Percentiles rank a stretch among this genome's conserved stretches.
Evolutionary conservation across 805 yeast genomes (phyloP).

Genomic region (Lipomyces anomalus): DNA sequence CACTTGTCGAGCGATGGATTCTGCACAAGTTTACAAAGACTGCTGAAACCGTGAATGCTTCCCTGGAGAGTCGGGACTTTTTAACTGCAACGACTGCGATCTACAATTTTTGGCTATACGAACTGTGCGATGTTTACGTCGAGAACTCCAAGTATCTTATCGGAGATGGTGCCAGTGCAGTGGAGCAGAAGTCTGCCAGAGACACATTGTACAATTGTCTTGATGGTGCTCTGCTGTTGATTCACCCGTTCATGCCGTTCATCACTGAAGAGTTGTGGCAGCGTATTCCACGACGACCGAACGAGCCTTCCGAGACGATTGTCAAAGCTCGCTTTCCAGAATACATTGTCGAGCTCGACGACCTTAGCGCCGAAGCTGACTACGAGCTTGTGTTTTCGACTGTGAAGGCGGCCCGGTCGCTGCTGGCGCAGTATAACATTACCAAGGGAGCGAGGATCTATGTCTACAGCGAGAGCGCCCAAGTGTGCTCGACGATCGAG

Average conservation of each 20-base stretch:
- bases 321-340: slow-evolving; percentile 76
- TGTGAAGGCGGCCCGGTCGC: slow-evolving; percentile 86
- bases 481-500: slow-evolving; percentile 47
- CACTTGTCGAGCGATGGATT: slow-evolving; percentile 95
- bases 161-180: slow-evolving; percentile 73
- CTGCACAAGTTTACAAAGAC: slow-evolving; percentile 75
- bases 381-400: slow-evolving; percentile 81
- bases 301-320: slow-evolving; percentile 66
- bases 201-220: slow-evolving; percentile 90
- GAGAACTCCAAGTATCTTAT: slow-evolving; percentile 93
- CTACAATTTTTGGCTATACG: slow-evolving; percentile 91
- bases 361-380: slow-evolving; percentile 60
- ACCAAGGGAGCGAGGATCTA: slow-evolving; percentile 80
- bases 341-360: slow-evolving; percentile 53
- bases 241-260: slow-evolving; percentile 98
- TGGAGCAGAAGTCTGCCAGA: slow-evolving; percentile 76
- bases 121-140: slow-evolving; percentile 94
- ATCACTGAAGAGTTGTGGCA: slow-evolving; percentile 99
- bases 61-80: slow-evolving; percentile 81
- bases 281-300: slow-evolving; percentile 81
- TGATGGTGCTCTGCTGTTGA: slow-evolving; percentile 83
- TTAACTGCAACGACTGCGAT: slow-evolving; percentile 78
- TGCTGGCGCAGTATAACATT: slow-evolving; percentile 84
- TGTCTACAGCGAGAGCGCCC: slow-evolving; percentile 59
- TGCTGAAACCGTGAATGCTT: slow-evolving; percentile 54